Base-by-base conservation (phyloP, 1,284 basidiomycete genomes). In the Moesziomyces sp. region DNA sequence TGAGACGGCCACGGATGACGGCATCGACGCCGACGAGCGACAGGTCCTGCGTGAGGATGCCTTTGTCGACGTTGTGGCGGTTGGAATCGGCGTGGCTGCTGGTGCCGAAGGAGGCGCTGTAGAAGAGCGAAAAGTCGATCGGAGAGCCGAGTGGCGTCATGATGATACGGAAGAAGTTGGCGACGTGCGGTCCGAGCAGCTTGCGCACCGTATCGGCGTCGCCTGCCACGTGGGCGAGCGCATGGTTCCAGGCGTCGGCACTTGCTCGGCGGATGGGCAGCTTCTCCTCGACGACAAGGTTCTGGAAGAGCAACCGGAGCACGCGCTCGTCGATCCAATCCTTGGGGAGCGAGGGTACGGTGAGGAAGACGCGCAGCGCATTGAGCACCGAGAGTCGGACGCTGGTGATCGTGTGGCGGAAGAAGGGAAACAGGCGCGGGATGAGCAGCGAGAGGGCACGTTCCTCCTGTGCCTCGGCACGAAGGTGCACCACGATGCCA, bases 371-470 rank as follows among this genome's bases (percentile, higher is more conserved):
- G 52, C 90, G 88, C 6, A 99, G 86, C 0, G 94, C 95, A 67
- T 93, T 91, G 58, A 96, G 92, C 7, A 99, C 95, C 6, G 97
- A 92, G 10, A 96, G 88, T 19, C 97, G 93, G 54, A 99, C 97
- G 71, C 91, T 91, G 0, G 92, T 86, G 80, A 99, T 99, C 0
- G 96, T 97, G 85, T 99, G 97, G 13, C 97, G 92, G 87, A 99
- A 96, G 87, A 97, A 99, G 3, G 95, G 93, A 85, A 94, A 99
- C 18, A 97, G 87, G 0, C 91, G 92, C 2, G 93, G 92, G 16
- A 97, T 92, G 50, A 98, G 89, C 0, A 88, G 88, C 14, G 90
- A 88, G 38, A 97, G 87, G 19, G 63, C 60, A 11, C 68, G 57
- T n/a, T 78, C 63, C 43, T 72, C 67, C 24, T 54, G 42, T 0